Conservation (phyloP, 345 rosid species). For the Salix udensis region DNA sequence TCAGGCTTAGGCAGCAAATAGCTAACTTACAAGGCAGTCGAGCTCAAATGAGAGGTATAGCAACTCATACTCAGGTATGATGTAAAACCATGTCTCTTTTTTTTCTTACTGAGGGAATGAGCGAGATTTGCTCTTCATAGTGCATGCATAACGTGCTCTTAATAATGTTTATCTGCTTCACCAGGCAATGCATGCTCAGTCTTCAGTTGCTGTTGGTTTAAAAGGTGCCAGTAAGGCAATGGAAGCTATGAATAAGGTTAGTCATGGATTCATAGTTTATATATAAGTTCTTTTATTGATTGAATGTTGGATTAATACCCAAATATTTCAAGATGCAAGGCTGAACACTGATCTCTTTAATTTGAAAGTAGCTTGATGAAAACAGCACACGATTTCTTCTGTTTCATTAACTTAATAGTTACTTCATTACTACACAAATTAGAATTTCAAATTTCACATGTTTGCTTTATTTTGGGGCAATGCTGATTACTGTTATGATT, state of each 20-base stretch:
- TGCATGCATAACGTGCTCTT: slow-evolving; percentile 11
- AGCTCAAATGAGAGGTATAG: slow-evolving; percentile 97
- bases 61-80: slow-evolving; percentile 91
- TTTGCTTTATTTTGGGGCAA: neutral
- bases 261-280: slow-evolving; percentile 5
- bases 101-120: neutral
- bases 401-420: neutral
- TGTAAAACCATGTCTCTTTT: neutral
- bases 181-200: slow-evolving; percentile 92
- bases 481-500: slow-evolving; percentile 1
- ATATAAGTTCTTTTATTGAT: neutral
- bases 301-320: neutral
- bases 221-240: slow-evolving; percentile 89
- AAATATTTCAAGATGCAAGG: slow-evolving; percentile 1
- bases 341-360: neutral
- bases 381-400: neutral
- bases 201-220: slow-evolving; percentile 89
- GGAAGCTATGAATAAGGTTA: slow-evolving; percentile 85
- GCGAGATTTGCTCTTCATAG: neutral
- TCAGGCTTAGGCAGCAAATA: slow-evolving; percentile 90
- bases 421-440: neutral
- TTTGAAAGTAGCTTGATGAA: slow-evolving; percentile 3
- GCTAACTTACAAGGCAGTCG: slow-evolving; percentile 87
- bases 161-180: slow-evolving; percentile 14
- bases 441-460: neutral